These are phyloP conservation scores for Phytopythium oedochilum DNA, from an alignment of 352 stramenopile species.

Conservation along the genomic window DNA sequence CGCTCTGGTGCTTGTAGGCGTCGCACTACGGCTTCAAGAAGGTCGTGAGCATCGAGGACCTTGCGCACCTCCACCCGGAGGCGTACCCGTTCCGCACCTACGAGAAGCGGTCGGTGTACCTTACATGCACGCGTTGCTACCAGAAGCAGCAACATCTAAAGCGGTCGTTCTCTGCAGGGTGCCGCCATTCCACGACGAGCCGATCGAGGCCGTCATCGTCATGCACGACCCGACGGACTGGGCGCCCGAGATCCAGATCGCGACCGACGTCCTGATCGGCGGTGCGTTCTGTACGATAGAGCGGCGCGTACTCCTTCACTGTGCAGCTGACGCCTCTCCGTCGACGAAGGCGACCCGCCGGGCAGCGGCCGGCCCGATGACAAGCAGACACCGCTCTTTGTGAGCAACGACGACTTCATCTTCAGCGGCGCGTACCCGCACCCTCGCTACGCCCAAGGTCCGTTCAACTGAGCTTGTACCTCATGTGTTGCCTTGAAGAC, in stretches of 20 bases:
- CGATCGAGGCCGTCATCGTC: slow-evolving; percentile 83
- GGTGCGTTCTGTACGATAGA: slow-evolving; percentile 7
- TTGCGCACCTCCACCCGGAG: slow-evolving; percentile 62
- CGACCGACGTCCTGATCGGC: slow-evolving; percentile 84
- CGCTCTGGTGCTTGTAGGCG: too few relatives aligned
- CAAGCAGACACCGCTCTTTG: slow-evolving; percentile 73
- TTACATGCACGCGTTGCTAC: too few relatives aligned
- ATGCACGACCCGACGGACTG: slow-evolving; percentile 90
- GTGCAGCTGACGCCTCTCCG: too few relatives aligned
- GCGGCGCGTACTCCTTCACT: background rate
- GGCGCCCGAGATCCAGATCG: slow-evolving; percentile 87
- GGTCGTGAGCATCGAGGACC: slow-evolving; percentile 65
- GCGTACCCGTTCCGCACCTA: slow-evolving; percentile 82
- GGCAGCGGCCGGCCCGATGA: slow-evolving; percentile 40
- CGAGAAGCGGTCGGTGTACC: too few relatives aligned
- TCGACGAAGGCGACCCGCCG: slow-evolving; percentile 43
- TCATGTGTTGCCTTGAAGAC: too few relatives aligned
- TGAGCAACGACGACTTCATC: slow-evolving; percentile 88
- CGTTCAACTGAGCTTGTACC: too few relatives aligned
- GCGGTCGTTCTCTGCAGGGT: slow-evolving; percentile 27
- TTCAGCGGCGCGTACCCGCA: slow-evolving; percentile 82
- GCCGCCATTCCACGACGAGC: slow-evolving; percentile 56
- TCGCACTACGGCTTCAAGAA: slow-evolving; percentile 82
- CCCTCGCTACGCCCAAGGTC: slow-evolving; percentile 80
- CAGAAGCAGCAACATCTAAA: too few relatives aligned